Conservation (phyloP, 306 rosid species). For the Ziziphus jujuba region DNA sequence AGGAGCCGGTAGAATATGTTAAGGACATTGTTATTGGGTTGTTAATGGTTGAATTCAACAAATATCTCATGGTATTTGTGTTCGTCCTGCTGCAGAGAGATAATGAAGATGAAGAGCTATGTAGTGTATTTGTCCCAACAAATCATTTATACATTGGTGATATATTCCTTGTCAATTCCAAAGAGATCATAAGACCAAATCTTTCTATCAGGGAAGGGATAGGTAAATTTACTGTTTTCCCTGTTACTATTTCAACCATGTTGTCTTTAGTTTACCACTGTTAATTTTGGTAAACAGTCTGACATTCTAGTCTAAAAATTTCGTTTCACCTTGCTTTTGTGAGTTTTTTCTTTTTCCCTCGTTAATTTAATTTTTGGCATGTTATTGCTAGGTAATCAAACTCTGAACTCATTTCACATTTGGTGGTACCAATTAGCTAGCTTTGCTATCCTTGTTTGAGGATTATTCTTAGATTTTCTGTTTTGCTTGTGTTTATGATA, state of each 20-base stretch:
- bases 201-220: conserved; percentile 92
- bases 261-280: not conserved
- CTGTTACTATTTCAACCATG: not conserved
- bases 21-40: conserved; percentile 1
- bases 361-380: too few relatives aligned
- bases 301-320: too few relatives aligned
- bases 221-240: conserved; percentile 41
- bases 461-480: not conserved
- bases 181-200: conserved; percentile 83
- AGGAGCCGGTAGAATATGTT: not conserved
- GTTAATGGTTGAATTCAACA: conserved; percentile 6
- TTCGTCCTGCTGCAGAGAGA: conserved; percentile 52
- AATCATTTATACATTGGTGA: conserved; percentile 92
- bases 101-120: conserved; percentile 81
- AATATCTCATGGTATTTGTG: conserved; percentile 6
- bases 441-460: not conserved
- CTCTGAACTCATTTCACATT: not conserved
- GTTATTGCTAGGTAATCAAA: not conserved
- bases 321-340: not conserved
- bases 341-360: too few relatives aligned
- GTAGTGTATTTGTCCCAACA: conserved; percentile 90
- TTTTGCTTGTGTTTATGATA: not conserved
- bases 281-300: not conserved
- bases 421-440: not conserved
- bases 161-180: conserved; percentile 66